Percentiles rank a stretch among this genome's conserved stretches.
phyloP scores from a whole-genome alignment of 345 rosid species.

The Atalantia buxifolia region DNA sequence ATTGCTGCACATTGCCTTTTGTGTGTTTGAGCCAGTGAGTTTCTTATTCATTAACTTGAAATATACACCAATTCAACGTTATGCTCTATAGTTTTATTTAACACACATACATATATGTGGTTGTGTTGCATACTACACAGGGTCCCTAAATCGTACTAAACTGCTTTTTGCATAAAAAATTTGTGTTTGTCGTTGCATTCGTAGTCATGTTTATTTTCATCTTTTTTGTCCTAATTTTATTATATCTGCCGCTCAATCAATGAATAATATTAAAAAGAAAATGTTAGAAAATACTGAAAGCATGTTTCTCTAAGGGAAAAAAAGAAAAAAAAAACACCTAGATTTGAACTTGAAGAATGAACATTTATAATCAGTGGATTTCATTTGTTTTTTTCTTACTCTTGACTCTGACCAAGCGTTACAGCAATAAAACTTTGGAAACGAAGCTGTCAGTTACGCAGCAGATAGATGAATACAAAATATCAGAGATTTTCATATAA shows the following conservation, averaged over 20 bases:
- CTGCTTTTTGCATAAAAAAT: too few relatives aligned
- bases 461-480: not conserved
- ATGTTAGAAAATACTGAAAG: conserved; percentile 12
- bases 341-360: conserved; percentile 16
- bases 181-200: not conserved
- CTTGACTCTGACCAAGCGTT: conserved; percentile 9
- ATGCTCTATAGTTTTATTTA: not conserved
- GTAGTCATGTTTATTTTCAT: conserved; percentile 3
- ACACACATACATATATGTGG: too few relatives aligned
- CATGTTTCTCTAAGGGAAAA: not conserved
- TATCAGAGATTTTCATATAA: not conserved
- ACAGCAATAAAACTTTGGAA: conserved; percentile 7
- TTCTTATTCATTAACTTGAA: not conserved
- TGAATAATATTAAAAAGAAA: not conserved
- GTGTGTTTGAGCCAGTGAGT: not conserved
- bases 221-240: not conserved
- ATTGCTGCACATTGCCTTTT: too few relatives aligned
- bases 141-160: not conserved
- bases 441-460: conserved; percentile 15
- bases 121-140: not conserved
- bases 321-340: not conserved
- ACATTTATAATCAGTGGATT: too few relatives aligned
- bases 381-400: not conserved
- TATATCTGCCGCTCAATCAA: not conserved
- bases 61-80: not conserved